Base-by-base conservation (phyloP, 2,329 filamentous ascomycete genomes). In the Hypoxylon sp. region DNA sequence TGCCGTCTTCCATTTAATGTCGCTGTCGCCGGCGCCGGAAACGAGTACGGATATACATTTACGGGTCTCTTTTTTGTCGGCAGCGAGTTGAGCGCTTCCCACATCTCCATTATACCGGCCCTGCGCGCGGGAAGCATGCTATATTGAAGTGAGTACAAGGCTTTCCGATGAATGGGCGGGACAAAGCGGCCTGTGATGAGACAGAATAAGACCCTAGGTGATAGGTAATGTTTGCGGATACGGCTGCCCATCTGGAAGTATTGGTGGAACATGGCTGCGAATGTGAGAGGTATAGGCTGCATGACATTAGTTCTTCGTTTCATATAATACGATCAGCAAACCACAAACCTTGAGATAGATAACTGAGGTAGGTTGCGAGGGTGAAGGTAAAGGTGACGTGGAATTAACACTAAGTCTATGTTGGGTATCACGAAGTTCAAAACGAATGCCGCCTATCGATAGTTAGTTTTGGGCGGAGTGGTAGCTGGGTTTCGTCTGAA, bases 91-190 rank as follows among this genome's bases (percentile, higher is more conserved):
- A 96, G 81, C 42, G 88, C 87, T 47, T 87, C 84, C 96, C 97
- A 99, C 79, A 98, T 91, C 77, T 98, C 94, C 74, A 88, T 85
- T 63, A 98, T 92, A 1, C 91, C 90, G 0, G 93, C 92, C 48
- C 97, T 85, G 59, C 88, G 88, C 6, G 93, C 92, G 0, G 97
- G 97, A 44, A 99, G 86, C 94, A 98, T 98, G 82, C 94, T 97
- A 81, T 99, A 99, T 81, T 99, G 96, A 75, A 99, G 84, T 73
- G 94, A 97, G 81, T 99, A 99, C 55, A 99, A 85, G 77, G 96
- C 97, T 77, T 94, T 95, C 57, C 97, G 89, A 78, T 98, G 94
- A 53, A 99, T 97, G 0, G 97, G 95, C 11, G 95, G 96, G 1
- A 98, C 94, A 72, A 98, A 98, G 68, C 92, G 92, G 65, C 96